phyloP scores from a whole-genome alignment of 306 rosid genomes.

The Trichosanthes truncata region DNA sequence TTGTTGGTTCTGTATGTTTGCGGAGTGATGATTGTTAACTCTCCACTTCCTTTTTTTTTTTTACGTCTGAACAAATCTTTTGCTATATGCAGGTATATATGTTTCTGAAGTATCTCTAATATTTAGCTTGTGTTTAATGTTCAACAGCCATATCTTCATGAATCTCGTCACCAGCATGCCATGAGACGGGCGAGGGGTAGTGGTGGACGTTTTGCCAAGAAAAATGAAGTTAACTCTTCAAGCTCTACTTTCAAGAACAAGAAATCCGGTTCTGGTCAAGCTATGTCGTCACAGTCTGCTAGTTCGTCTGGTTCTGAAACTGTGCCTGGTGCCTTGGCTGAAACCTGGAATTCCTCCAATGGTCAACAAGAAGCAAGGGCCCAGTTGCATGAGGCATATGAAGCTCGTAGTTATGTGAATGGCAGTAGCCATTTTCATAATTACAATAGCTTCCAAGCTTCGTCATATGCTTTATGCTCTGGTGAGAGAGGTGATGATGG shows the following conservation, averaged over 20 bases:
- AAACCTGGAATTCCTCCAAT: conserved; percentile 67
- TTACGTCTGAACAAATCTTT: background rate
- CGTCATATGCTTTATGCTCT: conserved; percentile 35
- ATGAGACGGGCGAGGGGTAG: conserved; percentile 88
- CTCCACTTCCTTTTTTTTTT: background rate
- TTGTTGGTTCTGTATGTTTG: background rate
- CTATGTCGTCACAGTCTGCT: conserved; percentile 58
- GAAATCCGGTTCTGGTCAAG: conserved; percentile 45
- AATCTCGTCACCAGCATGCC: conserved; percentile 98
- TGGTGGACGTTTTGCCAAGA: conserved; percentile 97
- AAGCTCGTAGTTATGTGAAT: conserved; percentile 34
- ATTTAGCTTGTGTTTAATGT: conserved; percentile 17
- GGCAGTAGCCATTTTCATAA: conserved; percentile 38
- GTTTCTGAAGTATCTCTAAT: conserved; percentile 8
- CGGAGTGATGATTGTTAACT: background rate
- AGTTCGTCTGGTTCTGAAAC: conserved; percentile 85
- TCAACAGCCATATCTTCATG: conserved; percentile 89
- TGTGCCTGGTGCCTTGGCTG: conserved; percentile 48
- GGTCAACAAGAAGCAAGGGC: conserved; percentile 37
- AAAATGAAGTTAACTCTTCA: conserved; percentile 28
- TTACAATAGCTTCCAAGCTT: conserved; percentile 41
- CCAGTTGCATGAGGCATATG: conserved; percentile 9
- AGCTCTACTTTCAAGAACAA: conserved; percentile 39
- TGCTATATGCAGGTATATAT: background rate
- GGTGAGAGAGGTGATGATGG: conserved; percentile 66